These are phyloP conservation scores for Xylariales sp. DNA, from an alignment of 2,329 filamentous ascomycete genomes.

Conservation along the genomic window DNA sequence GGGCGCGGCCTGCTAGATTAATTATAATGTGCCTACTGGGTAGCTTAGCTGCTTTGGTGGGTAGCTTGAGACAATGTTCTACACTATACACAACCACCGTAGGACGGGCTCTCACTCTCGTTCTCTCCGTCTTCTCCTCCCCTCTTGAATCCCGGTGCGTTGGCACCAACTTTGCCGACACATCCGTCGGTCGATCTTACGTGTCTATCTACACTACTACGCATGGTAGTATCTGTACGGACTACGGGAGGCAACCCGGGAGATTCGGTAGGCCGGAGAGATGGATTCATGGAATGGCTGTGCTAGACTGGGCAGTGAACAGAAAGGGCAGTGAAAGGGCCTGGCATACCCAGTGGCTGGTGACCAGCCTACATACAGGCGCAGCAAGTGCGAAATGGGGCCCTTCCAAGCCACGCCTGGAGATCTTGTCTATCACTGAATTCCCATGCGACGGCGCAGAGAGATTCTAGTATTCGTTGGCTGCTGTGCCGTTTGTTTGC, in stretches of 20 bases:
- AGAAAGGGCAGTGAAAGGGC: not conserved
- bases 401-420: constrained; percentile 21
- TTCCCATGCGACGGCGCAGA: not conserved
- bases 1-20: not conserved
- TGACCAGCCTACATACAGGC: constrained; percentile 14
- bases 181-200: too few species aligned
- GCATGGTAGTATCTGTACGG: too few species aligned
- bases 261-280: not conserved
- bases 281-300: constrained; percentile 10
- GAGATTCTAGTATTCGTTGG: not conserved
- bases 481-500: constrained; percentile 17
- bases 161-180: too few species aligned
- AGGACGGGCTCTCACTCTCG: not conserved
- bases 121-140: not conserved
- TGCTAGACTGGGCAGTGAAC: constrained; percentile 11
- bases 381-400: constrained; percentile 10
- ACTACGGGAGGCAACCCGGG: constrained; percentile 7
- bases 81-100: too few species aligned
- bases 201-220: too few species aligned
- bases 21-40: too few species aligned
- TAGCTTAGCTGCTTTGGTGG: not conserved
- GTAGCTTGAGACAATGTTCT: not conserved
- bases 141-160: too few species aligned
- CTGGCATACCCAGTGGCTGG: not conserved
- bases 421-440: not conserved